Evolutionary conservation across 345 rosid genomes (phyloP).

Genomic region (Camelina hispida): DNA sequence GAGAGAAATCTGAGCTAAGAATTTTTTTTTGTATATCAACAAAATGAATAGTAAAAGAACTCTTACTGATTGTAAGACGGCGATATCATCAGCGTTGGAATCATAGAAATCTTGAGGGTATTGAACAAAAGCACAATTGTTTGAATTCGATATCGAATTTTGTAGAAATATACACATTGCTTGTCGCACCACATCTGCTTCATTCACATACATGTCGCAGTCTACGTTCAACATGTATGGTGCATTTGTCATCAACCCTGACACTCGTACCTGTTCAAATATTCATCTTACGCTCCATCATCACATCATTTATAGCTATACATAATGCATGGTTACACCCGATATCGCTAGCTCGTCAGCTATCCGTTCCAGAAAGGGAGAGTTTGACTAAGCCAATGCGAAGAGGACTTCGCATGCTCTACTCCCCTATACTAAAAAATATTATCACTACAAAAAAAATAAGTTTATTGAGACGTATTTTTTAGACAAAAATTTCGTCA

Average conservation of each 20-base stretch:
- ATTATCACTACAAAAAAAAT: no score
- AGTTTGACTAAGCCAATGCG: no score
- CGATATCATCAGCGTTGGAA: conserved; percentile 41
- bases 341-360: no score
- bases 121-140: conserved; percentile 57
- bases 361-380: neutral
- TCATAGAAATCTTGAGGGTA: conserved; percentile 58
- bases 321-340: no score
- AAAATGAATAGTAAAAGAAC: neutral
- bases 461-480: no score
- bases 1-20: no score
- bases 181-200: conserved; percentile 53
- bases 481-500: no score
- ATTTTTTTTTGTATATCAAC: no score
- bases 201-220: conserved; percentile 72
- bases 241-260: conserved; percentile 77
- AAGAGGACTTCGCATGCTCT: no score
- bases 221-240: conserved; percentile 79
- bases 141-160: conserved; percentile 17
- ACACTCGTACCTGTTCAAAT: conserved; percentile 58
- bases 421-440: no score
- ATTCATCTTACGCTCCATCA: neutral
- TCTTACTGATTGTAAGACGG: conserved; percentile 35
- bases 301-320: neutral
- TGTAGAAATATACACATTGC: conserved; percentile 60